phyloP scores from a whole-genome alignment of 2,329 filamentous ascomycete species.

The Leptographium lundbergii region DNA sequence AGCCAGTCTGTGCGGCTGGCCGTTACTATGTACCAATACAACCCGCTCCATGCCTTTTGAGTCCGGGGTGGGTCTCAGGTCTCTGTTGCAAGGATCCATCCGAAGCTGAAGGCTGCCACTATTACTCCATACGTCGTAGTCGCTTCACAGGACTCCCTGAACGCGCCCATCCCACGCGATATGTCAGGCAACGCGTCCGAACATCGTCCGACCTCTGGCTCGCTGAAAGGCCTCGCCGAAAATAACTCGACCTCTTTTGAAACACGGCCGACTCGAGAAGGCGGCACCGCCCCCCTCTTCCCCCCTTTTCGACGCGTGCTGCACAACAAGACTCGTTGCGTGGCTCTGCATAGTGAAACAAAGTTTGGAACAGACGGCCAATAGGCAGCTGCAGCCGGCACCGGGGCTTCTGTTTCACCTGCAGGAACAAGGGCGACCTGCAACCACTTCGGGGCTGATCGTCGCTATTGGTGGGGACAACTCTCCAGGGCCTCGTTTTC shows the following conservation, averaged over 20 bases:
- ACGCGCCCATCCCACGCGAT: background rate
- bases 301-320: background rate
- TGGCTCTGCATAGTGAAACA: slow-evolving; percentile 1
- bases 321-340: background rate
- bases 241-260: background rate
- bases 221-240: background rate
- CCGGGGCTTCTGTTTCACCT: background rate
- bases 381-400: background rate
- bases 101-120: background rate
- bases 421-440: background rate
- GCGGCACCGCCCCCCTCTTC: too few relatives aligned
- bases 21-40: background rate
- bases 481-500: background rate
- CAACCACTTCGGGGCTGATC: background rate
- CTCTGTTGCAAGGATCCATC: background rate
- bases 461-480: background rate
- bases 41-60: background rate
- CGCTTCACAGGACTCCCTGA: too few relatives aligned
- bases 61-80: background rate
- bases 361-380: background rate
- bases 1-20: background rate
- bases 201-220: background rate
- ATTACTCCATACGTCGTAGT: background rate
- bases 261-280: background rate
- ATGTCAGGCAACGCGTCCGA: background rate